Base-by-base conservation (phyloP, 371 early-diverging fungal genomes). In the Batrachochytrium dendrobatidis region DNA sequence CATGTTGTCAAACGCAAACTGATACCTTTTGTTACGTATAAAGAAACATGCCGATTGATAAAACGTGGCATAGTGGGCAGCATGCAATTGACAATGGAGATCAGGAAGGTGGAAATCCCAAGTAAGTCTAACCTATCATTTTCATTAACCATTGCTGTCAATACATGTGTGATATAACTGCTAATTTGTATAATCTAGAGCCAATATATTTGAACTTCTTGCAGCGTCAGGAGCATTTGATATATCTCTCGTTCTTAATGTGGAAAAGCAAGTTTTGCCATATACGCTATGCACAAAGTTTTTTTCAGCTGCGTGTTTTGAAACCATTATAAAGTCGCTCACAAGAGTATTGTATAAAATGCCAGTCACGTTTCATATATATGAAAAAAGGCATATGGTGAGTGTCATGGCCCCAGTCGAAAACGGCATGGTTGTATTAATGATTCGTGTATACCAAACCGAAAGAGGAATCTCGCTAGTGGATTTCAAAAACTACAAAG, bases 381-480 rank as follows among this genome's bases (percentile, higher is more conserved):
- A 55, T 28, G 61, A 60, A n/a, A 4, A 18, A n/a, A 54, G 35
- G 22, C 39, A 29, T 12, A 53, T 53, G 61, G 39, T 60, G 35
- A n/a, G 18, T 24, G 8, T 60, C 7, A 54, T 55, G 34, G 61
- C 54, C 2, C 61, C 61, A 3, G 53, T 44, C 49, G 61, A 53
- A 2, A 60, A 60, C 33, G 61, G 45, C 18, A 60, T 60, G 61
- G 55, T 60, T 55, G 55, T 60, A 17, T 48, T 60, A n/a, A 46
- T 60, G 10, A 50, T 60, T 4, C 53, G 50, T 34, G 12, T 60
- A 6, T 29, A 60, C 34, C 10, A n/a, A 2, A 2, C 53, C 5
- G 30, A 35, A 3, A 34, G 29, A 12, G 24, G 17, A 3, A 17
- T 60, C 6, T 26, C 53, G 44, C 5, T 60, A 4, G 61, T 60